Evolutionary conservation across 352 stramenopile genomes (phyloP), one percentile per base, ranked within the genome.

Genomic region (Phytophthora lateralis): DNA sequence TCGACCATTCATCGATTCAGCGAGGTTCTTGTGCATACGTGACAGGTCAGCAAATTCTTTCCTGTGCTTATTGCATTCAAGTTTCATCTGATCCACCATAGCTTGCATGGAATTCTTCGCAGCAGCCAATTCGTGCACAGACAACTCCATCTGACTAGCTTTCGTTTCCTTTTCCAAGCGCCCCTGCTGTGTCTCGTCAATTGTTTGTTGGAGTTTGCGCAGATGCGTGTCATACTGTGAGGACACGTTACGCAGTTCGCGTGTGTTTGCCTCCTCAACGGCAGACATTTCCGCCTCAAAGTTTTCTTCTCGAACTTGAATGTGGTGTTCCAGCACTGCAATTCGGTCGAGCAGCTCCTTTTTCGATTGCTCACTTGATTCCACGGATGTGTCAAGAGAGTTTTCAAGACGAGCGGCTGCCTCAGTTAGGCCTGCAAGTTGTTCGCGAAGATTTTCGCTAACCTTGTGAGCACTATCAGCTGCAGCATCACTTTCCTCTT

Each of bases 21-120:
- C 66, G 14, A 89, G 43, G 32, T 85, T 90, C 67, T 85, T 89
- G 69, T 91, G 73, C 63, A 90, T 86, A 12, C 82, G 72, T 9
- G 78, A 68, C 18, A 91, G 44, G 56, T 90, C 79, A 15, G 69
- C 82, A 47, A 89, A 85, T 20, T 86, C 78, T 37, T 89, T 88
- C 8, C 63, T 64, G 27, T 89, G 82, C 44, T 82, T 78, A 8
- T 41, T 32, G 9, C 69, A 39, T 8, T 87, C 78, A 7, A 32
- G 3, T 53, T 81, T 83, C 14, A 71, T 54, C 7, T 60, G 43
- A 21, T 76, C 66, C 21, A 80, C 42, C 0, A 60, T 61, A 5
- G 47, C 39, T 39, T 82, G 52, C 21, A 84, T 30, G 3, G 59
- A 60, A 20, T 74, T 44, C 1, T 79, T 70, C n/a, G 76, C 64